Base-by-base conservation (phyloP, 2,329 filamentous ascomycete genomes). In the Neonectria hederae region DNA sequence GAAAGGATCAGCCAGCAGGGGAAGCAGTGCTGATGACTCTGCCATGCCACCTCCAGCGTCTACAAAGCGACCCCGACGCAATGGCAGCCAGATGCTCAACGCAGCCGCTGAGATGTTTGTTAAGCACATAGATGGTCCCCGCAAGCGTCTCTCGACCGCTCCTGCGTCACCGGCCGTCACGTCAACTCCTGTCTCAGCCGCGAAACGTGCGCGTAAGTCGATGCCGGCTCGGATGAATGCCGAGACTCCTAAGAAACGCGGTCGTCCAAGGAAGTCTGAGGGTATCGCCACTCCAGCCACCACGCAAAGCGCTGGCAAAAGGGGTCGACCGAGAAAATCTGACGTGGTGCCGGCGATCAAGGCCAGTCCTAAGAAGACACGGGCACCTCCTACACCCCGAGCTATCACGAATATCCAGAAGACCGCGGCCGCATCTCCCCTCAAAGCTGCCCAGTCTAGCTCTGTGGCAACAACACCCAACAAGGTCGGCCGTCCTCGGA, bases 191-290 rank as follows among this genome's bases (percentile, higher is more conserved):
- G 17, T 54, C 24, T 57, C 65, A 35, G 59, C 67, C 4, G 48
- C 53, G 9, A 69, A 65, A 21, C 67, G 46, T 5, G 30, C 28
- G 2, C 68, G 71, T 17, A 73, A 72, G 52, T 74, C 71, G 14
- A 72, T 73, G 69, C 71, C 69, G 8, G 71, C 71, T 17, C 59
- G 55, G 13, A 35, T 61, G 21, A 13, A 51, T 10, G 43, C 64
- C 1, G 55, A 66, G 42, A 73, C 71, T 1, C 71, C 71, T 7
- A 69, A 30, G 38, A 74, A 69, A 52, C 68, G 69, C 21, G 70
- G 70, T 35, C 69, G 69, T n/a, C 71, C 71, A 5, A 67, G 65
- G 21, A 73, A 73, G 54, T 72, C 65, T 45, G 69, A 73, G 45
- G 62, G 19, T 35, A 26, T 59, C 9, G 53, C 65, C 8, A 72